Conservation (phyloP, 2,329 filamentous ascomycete genomes). For the Hypoxylon sp. region DNA sequence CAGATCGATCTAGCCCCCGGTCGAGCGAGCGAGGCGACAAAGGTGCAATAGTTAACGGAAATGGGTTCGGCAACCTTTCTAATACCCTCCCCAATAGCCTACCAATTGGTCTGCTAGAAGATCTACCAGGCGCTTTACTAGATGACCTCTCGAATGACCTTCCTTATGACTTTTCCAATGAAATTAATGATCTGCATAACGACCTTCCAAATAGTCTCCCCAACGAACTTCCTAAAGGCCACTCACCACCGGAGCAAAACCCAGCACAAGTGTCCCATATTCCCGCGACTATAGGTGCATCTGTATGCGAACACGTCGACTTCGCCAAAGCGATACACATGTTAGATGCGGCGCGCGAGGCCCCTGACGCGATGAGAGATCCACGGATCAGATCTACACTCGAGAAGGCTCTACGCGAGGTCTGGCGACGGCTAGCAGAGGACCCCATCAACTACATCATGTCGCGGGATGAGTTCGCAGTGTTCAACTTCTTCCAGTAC, state of each 20-base stretch:
- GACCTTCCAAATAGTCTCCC: neutral
- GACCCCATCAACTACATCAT: constrained; percentile 80
- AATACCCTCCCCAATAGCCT: neutral
- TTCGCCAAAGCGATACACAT: constrained; percentile 71
- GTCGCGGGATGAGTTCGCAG: constrained; percentile 81
- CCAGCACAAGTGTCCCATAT: neutral
- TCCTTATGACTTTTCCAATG: too few species aligned
- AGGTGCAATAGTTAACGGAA: neutral
- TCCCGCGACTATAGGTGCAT: neutral
- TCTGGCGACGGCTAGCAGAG: constrained; percentile 77
- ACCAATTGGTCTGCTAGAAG: neutral
- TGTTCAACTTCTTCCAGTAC: constrained; percentile 87
- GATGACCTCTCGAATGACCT: neutral
- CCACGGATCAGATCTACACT: constrained; percentile 74
- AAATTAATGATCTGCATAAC: neutral
- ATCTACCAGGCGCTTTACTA: too few species aligned
- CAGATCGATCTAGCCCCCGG: neutral
- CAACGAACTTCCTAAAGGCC: neutral
- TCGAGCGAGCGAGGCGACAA: neutral
- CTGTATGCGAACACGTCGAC: neutral
- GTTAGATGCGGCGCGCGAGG: constrained; percentile 82
- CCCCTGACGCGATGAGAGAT: constrained; percentile 75
- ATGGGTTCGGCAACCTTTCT: neutral
- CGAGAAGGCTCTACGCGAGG: constrained; percentile 71
- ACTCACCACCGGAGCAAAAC: neutral